Evolutionary conservation across 176 grass and related monocot genomes (phyloP).

Genomic region (Phoenix roebelenii): DNA sequence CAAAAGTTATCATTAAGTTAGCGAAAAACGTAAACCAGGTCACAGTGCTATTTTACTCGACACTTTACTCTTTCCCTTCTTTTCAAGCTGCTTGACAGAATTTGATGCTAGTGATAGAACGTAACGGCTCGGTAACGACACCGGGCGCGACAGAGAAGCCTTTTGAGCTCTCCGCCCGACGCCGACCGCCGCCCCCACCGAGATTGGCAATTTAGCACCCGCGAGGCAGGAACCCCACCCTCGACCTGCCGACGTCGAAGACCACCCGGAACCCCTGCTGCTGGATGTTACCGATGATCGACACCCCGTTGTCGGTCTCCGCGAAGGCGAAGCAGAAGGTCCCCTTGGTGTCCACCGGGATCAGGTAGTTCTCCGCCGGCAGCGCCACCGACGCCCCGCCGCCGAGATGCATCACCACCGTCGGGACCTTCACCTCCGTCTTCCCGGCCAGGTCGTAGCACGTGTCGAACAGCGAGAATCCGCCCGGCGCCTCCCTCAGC

Average conservation of each 20-base stretch:
- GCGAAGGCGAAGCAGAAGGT: conserved; percentile 44
- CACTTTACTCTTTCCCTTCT: too few species aligned
- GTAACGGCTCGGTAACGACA: too few species aligned
- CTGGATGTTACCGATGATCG: conserved; percentile 71
- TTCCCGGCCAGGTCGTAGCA: conserved; percentile 47
- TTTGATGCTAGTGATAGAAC: too few species aligned
- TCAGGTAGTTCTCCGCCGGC: conserved; percentile 49
- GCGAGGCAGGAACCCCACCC: conserved; percentile 47
- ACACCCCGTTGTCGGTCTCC: conserved; percentile 33
- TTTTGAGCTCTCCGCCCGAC: too few species aligned
- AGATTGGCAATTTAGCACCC: conserved; percentile 4
- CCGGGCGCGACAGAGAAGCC: too few species aligned
- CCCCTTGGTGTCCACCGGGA: conserved; percentile 30
- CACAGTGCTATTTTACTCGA: too few species aligned
- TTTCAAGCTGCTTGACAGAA: too few species aligned
- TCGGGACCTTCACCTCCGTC: conserved; percentile 23
- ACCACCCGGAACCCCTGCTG: conserved; percentile 59
- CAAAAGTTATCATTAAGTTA: too few species aligned
- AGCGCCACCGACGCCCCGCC: conserved; percentile 43
- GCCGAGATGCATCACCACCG: conserved; percentile 41
- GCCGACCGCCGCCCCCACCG: not conserved
- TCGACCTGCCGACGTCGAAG: conserved; percentile 48
- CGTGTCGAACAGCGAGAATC: conserved; percentile 47
- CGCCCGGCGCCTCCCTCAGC: conserved; percentile 16
- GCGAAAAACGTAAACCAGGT: too few species aligned